A percentile compares a stretch with the other conserved stretches of the same genome.
These are phyloP conservation scores for Tagetes erecta DNA, from an alignment of 129 eudicot genomes.

Conservation along the genomic window DNA sequence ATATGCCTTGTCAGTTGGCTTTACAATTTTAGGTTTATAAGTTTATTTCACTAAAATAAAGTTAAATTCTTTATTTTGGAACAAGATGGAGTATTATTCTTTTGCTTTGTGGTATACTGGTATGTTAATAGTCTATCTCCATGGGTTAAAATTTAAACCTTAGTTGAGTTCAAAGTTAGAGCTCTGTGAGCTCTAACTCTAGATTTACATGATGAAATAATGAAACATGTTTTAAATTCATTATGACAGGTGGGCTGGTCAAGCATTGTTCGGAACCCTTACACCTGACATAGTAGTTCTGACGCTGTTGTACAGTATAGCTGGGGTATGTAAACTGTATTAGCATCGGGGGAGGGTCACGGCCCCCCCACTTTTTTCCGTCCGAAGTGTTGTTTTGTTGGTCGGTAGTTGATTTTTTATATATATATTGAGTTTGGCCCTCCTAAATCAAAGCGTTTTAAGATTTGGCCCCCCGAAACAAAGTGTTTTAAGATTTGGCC, in stretches of 20 bases:
- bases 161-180: neutral
- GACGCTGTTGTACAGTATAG: slow-evolving; percentile 88
- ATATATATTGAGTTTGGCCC: no score
- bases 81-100: neutral
- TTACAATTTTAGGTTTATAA: neutral
- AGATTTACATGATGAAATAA: slow-evolving; percentile 11
- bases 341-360: no score
- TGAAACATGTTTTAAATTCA: neutral
- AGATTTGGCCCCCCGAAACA: no score
- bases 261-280: slow-evolving; percentile 94
- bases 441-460: no score
- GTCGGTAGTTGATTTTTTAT: no score
- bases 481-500: no score
- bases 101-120: slow-evolving; percentile 5
- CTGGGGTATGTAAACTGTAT: slow-evolving; percentile 65
- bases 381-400: no score
- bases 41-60: neutral
- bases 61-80: neutral
- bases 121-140: neutral
- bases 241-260: slow-evolving; percentile 98
- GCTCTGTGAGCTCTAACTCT: neutral
- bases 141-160: neutral
- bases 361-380: no score
- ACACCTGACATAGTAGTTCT: slow-evolving; percentile 85
- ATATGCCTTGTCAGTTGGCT: neutral